Evolutionary conservation across 345 rosid genomes (phyloP), one percentile per base, ranked within the genome.

Genomic region (Populus simonii): DNA sequence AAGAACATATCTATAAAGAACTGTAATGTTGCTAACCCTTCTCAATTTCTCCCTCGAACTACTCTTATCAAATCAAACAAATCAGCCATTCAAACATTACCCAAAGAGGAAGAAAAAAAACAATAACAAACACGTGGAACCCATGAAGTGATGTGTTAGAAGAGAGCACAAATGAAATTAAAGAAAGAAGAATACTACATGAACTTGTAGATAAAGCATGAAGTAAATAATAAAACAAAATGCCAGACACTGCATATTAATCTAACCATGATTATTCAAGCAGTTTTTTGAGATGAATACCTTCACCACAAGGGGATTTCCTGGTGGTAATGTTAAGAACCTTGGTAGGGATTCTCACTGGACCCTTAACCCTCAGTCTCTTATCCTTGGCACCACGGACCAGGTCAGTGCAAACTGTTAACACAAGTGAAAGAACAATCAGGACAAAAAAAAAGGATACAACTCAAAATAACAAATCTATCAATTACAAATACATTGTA

Each of bases 221-320:
- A 57, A 57, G 5, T 22, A 11, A 9, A 8, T 1, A 53, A 6
- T 18, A 22, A 57, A 57, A n/a, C 13, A n/a, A 59, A 59, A 59
- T 59, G 25, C 6, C 27, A 23, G 0, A 22, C 67, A 36, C 15
- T 16, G 5, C 29, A 33, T 13, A 63, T 74, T 23, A 53, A 16
- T 71, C 22, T 3, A 33, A 17, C 36, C 16, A 41, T 47, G 13
- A 49, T 27, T 25, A 12, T 35, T 6, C 5, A n/a, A n/a, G 1
- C 25, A 1, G 16, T 36, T 38, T 33, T 59, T 8, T 6, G 7
- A 11, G 7, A 25, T 39, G 70, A 69, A 10, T 80, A 80, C 82
- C 82, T 80, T 80, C 82, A 17, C 82, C 82, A 70, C 82, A 80
- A 12, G 82, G 79, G 53, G 82, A 11, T 38, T 80, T 80, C 67